Percentiles rank a stretch among this genome's conserved stretches.
phyloP scores from a whole-genome alignment of 768 basidiomycete genomes.

The Ramaria rubella region DNA sequence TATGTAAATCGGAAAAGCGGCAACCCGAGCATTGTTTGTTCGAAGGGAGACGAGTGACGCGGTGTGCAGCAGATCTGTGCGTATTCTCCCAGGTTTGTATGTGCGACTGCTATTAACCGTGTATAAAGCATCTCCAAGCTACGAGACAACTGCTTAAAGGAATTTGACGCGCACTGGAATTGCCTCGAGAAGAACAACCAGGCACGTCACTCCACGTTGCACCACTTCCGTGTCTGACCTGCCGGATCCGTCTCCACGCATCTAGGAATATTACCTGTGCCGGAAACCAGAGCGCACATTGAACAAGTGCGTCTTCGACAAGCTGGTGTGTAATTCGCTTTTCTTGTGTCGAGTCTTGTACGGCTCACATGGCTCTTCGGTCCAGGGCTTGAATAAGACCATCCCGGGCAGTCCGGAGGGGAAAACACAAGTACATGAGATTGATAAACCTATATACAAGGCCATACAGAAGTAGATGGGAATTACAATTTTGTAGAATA shows the following conservation, averaged over 20 bases:
- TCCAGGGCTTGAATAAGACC: conserved; percentile 80
- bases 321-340: conserved; percentile 58
- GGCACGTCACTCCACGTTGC: conserved; percentile 51
- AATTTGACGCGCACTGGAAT: conserved; percentile 90
- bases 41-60: conserved; percentile 92
- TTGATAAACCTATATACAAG: conserved; percentile 76
- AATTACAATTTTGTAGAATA: neutral
- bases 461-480: conserved; percentile 68
- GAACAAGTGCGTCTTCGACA: conserved; percentile 94
- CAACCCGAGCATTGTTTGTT: conserved; percentile 91
- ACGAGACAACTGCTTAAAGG: conserved; percentile 80
- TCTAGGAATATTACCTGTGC: conserved; percentile 82
- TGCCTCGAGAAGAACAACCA: conserved; percentile 95
- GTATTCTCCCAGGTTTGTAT: conserved; percentile 26
- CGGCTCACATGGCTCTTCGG: neutral
- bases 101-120: neutral
- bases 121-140: conserved; percentile 77
- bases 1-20: conserved; percentile 89
- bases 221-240: neutral
- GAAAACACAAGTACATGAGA: conserved; percentile 81
- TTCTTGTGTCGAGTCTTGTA: neutral
- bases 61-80: conserved; percentile 91
- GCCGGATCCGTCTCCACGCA: neutral
- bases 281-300: conserved; percentile 81
- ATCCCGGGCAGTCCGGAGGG: conserved; percentile 86